These are phyloP conservation scores for Apiospora marii DNA, from an alignment of 2,329 filamentous ascomycete species.

Conservation along the genomic window DNA sequence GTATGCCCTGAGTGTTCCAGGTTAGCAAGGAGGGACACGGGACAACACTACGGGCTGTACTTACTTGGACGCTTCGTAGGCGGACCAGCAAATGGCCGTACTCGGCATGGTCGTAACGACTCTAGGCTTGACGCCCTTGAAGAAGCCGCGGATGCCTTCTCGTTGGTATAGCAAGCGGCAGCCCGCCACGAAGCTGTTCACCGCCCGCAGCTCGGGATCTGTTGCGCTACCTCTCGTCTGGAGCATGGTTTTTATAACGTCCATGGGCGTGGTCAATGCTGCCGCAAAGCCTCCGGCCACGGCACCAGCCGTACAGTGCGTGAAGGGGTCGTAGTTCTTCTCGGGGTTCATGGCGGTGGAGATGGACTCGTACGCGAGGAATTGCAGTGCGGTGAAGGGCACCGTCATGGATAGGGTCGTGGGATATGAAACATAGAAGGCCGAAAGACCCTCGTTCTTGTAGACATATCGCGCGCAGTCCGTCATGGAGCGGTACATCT, in stretches of 20 bases:
- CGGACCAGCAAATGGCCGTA: constrained; percentile 98
- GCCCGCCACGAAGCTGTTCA: constrained; percentile 81
- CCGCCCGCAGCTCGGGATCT: constrained; percentile 83
- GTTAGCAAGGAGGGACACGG: not conserved
- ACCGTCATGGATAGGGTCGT: constrained; percentile 99
- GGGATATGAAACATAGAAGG: constrained; percentile 98
- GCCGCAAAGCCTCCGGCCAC: constrained; percentile 93
- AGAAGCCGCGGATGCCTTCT: constrained; percentile 87
- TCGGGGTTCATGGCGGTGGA: constrained; percentile 91
- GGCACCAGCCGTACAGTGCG: constrained; percentile 91
- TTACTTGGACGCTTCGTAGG: constrained; percentile 70
- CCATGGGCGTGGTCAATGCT: constrained; percentile 92
- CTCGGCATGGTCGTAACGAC: constrained; percentile 98
- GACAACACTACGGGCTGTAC: constrained; percentile 46
- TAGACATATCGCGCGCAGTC: constrained; percentile 92
- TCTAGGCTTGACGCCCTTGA: constrained; percentile 89
- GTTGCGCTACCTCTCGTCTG: constrained; percentile 88
- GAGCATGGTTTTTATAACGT: constrained; percentile 97
- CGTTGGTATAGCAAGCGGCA: constrained; percentile 82
- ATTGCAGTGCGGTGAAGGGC: constrained; percentile 95
- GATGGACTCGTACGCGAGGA: constrained; percentile 96
- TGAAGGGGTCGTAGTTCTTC: constrained; percentile 88
- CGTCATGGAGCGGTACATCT: constrained; percentile 82
- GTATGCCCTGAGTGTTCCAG: constrained; percentile 38
- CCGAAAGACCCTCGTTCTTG: constrained; percentile 82